Base-by-base conservation (phyloP, 768 basidiomycete genomes). In the Boletus vinaceobasis region DNA sequence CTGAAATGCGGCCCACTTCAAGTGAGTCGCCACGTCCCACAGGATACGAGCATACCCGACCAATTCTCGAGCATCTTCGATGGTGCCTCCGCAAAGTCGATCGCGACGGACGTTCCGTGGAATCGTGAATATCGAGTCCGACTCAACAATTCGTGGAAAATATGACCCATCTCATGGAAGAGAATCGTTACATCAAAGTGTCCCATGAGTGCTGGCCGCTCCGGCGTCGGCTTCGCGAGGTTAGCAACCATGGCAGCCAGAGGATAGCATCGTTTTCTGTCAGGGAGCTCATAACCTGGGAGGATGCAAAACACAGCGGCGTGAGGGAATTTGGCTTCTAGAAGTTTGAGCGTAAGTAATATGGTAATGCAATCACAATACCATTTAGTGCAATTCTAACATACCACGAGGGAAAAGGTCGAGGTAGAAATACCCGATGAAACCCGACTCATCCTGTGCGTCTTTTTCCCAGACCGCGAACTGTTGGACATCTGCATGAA, bases 31-130 rank as follows among this genome's bases (percentile, higher is more conserved):
- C 8, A 29, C 15, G 32, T 40, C 17, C 2, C 15, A 14, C 21
- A 37, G n/a, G n/a, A 53, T n/a, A 53, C 42, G 7, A 36, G 29
- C 17, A 15, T 7, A 11, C 52, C 71, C 10, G 49, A 84, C 90
- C 91, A 93, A 64, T 92, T 91, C 73, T 94, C 91, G 55, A 93
- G 74, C 91, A 93, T 93, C 72, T 94, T 89, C n/a, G 85, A 88
- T 0, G 92, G 92, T 1, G 90, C 91, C 71, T 93, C 90, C 7
- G 88, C 90, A 59, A 91, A 91, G 69, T 90, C 90, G 17, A 85
- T 71, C 3, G 87, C 85, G 32, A 88, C 86, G 45, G 80, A 79
- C 23, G 88, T 90, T 13, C 91, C 90, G 60, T 93, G 90, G 80
- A 93, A 93, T 26, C 85, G 74, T 23, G 84, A 71, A 66, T 83